phyloP scores from a whole-genome alignment of 148 eudicot species.

The Vaccinium macrocarpon region DNA sequence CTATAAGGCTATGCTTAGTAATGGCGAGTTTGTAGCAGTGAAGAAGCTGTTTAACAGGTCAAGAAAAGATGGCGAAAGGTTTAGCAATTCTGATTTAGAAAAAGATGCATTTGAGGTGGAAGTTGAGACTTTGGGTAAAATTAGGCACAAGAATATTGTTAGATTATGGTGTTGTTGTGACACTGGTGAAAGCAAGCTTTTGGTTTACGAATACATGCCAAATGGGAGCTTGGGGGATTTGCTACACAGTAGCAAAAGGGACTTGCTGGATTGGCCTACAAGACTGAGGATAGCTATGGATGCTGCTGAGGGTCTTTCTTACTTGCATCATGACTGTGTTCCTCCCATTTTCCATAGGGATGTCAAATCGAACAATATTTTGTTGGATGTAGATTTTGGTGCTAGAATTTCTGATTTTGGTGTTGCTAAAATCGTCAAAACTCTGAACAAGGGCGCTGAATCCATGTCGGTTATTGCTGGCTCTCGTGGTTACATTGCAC shows the following conservation, averaged over 20 bases:
- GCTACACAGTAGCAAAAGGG: conserved; percentile 33
- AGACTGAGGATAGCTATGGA: conserved; percentile 40
- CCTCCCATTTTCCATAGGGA: conserved; percentile 56
- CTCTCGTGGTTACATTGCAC: conserved; percentile 58
- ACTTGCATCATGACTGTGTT: conserved; percentile 56
- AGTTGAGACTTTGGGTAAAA: conserved; percentile 47
- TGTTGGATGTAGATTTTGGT: conserved; percentile 43
- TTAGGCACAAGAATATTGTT: conserved; percentile 54
- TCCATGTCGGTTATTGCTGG: conserved; percentile 56
- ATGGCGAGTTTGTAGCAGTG: conserved; percentile 46
- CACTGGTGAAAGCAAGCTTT: conserved; percentile 32
- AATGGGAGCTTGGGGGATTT: conserved; percentile 54
- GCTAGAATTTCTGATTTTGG: conserved; percentile 56
- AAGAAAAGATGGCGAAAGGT: neutral
- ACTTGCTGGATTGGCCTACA: conserved; percentile 43
- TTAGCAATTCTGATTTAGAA: conserved; percentile 8
- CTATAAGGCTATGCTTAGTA: conserved; percentile 41
- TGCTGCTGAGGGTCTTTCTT: conserved; percentile 53
- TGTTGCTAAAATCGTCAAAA: conserved; percentile 38
- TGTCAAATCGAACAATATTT: conserved; percentile 47
- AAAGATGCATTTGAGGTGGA: conserved; percentile 39
- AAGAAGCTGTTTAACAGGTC: conserved; percentile 32
- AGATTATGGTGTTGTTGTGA: conserved; percentile 48
- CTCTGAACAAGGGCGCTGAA: conserved; percentile 23
- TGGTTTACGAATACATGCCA: conserved; percentile 52